Evolutionary conservation across 139 green algal genomes (phyloP).

Genomic region (Chlamydomonas sp.): DNA sequence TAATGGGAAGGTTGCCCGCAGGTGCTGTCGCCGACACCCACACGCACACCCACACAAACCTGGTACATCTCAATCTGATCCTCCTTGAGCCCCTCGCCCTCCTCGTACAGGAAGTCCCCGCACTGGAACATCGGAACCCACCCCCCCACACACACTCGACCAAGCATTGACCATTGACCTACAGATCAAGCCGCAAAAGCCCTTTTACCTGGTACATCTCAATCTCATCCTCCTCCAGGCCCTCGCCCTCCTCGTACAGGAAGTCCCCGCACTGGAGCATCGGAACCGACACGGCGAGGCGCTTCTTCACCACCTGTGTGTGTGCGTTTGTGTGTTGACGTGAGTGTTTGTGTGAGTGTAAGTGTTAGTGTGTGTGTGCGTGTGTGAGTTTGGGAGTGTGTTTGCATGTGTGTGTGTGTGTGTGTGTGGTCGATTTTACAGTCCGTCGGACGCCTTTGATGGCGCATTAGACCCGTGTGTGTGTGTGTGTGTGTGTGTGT

Average conservation of each 20-base stretch:
- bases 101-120: slow-evolving; percentile 71
- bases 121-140: slow-evolving; percentile 15
- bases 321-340: too few species aligned
- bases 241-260: slow-evolving; percentile 79
- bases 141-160: slow-evolving; percentile 28
- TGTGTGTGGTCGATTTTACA: too few species aligned
- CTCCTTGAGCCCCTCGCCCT: slow-evolving; percentile 73
- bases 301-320: slow-evolving; percentile 68
- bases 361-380: too few species aligned
- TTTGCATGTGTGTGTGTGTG: too few species aligned
- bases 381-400: too few species aligned
- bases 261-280: slow-evolving; percentile 40
- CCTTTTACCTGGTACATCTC: neutral
- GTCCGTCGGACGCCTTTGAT: too few species aligned
- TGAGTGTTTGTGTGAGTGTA: too few species aligned
- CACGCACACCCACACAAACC: too few species aligned
- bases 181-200: slow-evolving; percentile 11
- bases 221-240: slow-evolving; percentile 79
- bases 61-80: slow-evolving; percentile 55
- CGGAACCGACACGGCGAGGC: slow-evolving; percentile 40
- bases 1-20: too few species aligned
- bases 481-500: too few species aligned
- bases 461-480: too few species aligned
- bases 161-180: slow-evolving; percentile 10
- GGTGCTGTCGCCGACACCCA: too few species aligned